Evolutionary conservation across 352 stramenopile genomes (phyloP), one percentile per base, ranked within the genome.

Genomic region (Phytopythium vexans): DNA sequence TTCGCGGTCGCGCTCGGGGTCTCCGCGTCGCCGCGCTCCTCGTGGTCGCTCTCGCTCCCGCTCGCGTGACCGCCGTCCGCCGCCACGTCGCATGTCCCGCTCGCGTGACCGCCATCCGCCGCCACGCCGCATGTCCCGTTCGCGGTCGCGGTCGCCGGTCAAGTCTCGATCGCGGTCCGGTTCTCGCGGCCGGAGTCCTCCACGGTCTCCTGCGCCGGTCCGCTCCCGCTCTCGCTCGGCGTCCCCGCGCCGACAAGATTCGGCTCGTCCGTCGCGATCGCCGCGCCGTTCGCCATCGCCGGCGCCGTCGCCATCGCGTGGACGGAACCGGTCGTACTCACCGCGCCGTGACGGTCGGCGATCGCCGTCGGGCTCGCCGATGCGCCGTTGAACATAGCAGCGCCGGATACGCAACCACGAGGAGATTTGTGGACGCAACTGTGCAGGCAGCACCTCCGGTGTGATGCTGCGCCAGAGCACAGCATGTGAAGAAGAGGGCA

Each of bases 301-400:
- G 10, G 66, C 74, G 31, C 64, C 72, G 41, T 84, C 71, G 42
- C 58, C 58, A 21, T 57, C 50, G 8, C 77, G 66, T 14, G 79
- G 66, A 32, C 74, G 72, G 21, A 67, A 62, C 34, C 71, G 75
- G 34, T 87, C 78, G 54, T 71, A 52, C 58, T 89, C 79, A 16
- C 60, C 66, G 11, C 68, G 68, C 58, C 62, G 74, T 60, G 66
- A 82, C 39, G 60, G 56, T 44, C 61, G 66, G 39, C 75, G 71
- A n/a, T 90, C 77, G 54, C 79, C 80, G 8, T 86, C 72, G 27
- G 72, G 70, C 31, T 86, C 74, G 8, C 76, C 79, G 7, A 70
- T 62, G 41, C 67, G 62, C 44, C 62, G 21, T 27, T 27, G 21
- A 27, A 27, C 21, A 27, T 27, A 27, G 2, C 21, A 27, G 21